Percentiles rank a stretch among this genome's conserved stretches.
These are phyloP conservation scores for Penicillium sp. DNA, from an alignment of 2,329 filamentous ascomycete species.

Conservation along the genomic window DNA sequence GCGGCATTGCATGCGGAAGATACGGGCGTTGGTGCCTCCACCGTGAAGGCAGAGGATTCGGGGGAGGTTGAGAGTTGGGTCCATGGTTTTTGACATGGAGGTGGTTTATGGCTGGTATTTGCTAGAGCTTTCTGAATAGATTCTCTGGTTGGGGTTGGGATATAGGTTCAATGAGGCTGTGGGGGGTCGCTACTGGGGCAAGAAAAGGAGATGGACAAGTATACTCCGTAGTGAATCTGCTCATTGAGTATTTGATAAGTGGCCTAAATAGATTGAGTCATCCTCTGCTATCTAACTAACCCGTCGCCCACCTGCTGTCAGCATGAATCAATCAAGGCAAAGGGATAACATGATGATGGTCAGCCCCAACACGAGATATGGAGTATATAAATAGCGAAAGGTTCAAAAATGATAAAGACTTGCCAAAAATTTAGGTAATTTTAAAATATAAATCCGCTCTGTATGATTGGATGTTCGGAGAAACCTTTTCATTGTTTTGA, in stretches of 20 bases:
- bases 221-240: background rate
- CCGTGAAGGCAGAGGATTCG: slow-evolving; percentile 79
- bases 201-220: background rate
- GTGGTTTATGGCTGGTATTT: too few species aligned
- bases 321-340: background rate
- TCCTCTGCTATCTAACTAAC: background rate
- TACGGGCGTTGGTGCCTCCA: slow-evolving; percentile 66
- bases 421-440: background rate
- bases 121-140: too few species aligned
- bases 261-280: background rate
- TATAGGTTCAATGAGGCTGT: too few species aligned
- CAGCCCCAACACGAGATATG: too few species aligned
- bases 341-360: background rate
- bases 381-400: too few species aligned
- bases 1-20: slow-evolving; percentile 68
- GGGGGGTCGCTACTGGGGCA: background rate
- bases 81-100: background rate
- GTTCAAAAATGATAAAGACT: too few species aligned
- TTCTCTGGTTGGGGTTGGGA: too few species aligned
- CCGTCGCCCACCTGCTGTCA: background rate
- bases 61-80: slow-evolving; percentile 38
- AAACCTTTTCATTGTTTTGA: background rate
- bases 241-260: background rate
- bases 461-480: background rate
- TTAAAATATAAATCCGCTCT: background rate